phyloP scores from a whole-genome alignment of 139 green algal genomes.

The Pseudopediastrum boryanum region DNA sequence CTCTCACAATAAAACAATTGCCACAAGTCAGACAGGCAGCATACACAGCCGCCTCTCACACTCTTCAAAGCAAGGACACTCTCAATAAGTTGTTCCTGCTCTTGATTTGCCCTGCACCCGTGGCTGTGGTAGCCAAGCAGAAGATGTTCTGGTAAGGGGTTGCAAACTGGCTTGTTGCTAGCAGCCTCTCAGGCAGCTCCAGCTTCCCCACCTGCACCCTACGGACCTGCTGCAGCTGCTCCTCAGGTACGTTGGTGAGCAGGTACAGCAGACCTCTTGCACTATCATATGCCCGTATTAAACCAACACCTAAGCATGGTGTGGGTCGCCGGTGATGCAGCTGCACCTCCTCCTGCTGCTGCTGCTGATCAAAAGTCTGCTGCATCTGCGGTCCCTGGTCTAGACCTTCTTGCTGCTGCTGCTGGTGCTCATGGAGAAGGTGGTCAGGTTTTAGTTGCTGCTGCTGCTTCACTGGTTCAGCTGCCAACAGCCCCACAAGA shows the following conservation, averaged over 20 bases:
- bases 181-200: constrained; percentile 69
- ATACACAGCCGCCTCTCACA: too few species aligned
- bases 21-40: too few species aligned
- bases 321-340: too few species aligned
- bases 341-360: too few species aligned
- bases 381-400: constrained; percentile 19
- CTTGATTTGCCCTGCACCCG: constrained; percentile 62
- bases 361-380: too few species aligned
- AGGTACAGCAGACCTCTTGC: constrained; percentile 49
- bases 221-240: constrained; percentile 51
- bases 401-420: constrained; percentile 19
- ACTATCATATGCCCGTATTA: constrained; percentile 72
- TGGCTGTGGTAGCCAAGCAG: constrained; percentile 64
- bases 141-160: constrained; percentile 67
- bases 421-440: not conserved
- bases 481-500: constrained; percentile 64
- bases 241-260: constrained; percentile 58
- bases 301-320: constrained; percentile 80
- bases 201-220: constrained; percentile 65
- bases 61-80: constrained; percentile 21
- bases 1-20: too few species aligned
- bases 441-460: not conserved
- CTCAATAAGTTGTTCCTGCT: constrained; percentile 73
- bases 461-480: not conserved
- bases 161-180: constrained; percentile 45